Evolutionary conservation across 495 filamentous ascomycete species (phyloP).

Genomic region (Symbiotaphrina buchneri): DNA sequence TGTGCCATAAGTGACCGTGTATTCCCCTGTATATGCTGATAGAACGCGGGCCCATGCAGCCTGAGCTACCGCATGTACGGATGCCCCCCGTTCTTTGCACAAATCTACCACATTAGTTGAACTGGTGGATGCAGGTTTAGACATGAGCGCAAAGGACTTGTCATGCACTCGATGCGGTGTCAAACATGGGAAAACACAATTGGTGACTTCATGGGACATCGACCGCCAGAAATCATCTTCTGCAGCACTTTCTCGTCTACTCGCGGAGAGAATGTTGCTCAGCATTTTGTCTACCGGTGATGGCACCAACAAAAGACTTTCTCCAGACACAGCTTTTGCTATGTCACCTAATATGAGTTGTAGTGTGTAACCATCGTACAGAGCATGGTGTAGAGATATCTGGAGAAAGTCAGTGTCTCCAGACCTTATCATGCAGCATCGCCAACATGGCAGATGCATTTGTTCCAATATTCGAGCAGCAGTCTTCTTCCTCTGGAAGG

Average conservation of each 20-base stretch:
- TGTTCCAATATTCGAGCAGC: constrained; percentile 10
- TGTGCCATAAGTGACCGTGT: constrained; percentile 37
- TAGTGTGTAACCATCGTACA: constrained; percentile 60
- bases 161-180: constrained; percentile 28
- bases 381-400: constrained; percentile 43
- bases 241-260: constrained; percentile 10
- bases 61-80: constrained; percentile 46
- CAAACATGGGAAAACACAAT: constrained; percentile 49
- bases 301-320: constrained; percentile 7
- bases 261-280: constrained; percentile 25
- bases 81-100: constrained; percentile 30
- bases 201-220: constrained; percentile 26
- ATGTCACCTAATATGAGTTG: constrained; percentile 34
- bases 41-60: constrained; percentile 54
- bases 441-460: constrained; percentile 24
- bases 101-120: constrained; percentile 23
- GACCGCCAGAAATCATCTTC: constrained; percentile 37
- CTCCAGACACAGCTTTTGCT: constrained; percentile 13
- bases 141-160: constrained; percentile 15
- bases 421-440: constrained; percentile 14
- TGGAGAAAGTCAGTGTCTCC: constrained; percentile 12
- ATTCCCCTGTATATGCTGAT: constrained; percentile 47
- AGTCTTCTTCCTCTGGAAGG: not conserved
- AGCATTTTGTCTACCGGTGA: constrained; percentile 17
- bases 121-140: constrained; percentile 15